phyloP scores from a whole-genome alignment of 1,284 basidiomycete genomes.

The Somion occarium region DNA sequence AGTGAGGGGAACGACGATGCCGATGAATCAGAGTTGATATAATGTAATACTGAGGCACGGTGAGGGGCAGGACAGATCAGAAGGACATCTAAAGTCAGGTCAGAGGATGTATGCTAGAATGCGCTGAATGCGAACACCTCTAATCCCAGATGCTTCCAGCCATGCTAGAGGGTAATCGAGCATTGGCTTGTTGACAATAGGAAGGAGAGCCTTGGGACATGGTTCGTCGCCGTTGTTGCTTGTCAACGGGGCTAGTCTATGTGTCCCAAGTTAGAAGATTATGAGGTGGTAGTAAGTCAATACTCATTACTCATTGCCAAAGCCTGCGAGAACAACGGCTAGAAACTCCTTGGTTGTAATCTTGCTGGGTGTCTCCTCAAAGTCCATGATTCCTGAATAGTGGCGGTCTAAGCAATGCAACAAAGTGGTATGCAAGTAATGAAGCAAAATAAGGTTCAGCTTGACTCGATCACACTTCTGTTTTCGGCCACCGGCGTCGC shows the following conservation, averaged over 20 bases:
- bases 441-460: background rate
- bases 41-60: constrained; percentile 71
- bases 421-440: background rate
- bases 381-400: constrained; percentile 45
- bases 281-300: constrained; percentile 14
- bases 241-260: constrained; percentile 68
- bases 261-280: constrained; percentile 13
- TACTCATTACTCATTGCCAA: constrained; percentile 75
- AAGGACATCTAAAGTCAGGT: constrained; percentile 61
- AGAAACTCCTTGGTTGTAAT: constrained; percentile 68
- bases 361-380: constrained; percentile 49
- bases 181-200: constrained; percentile 85
- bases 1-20: constrained; percentile 56
- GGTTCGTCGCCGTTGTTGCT: constrained; percentile 70
- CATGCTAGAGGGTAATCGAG: constrained; percentile 82
- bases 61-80: constrained; percentile 79
- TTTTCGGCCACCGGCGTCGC: too few species aligned
- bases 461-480: background rate
- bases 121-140: constrained; percentile 46
- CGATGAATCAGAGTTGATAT: constrained; percentile 66
- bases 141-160: constrained; percentile 83
- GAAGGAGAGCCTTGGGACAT: constrained; percentile 81
- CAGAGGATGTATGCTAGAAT: constrained; percentile 10
- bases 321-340: constrained; percentile 81
- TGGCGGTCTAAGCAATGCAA: background rate